Conservation (phyloP, 2,329 filamentous ascomycete genomes). For the Aurifilum marmelostoma region DNA sequence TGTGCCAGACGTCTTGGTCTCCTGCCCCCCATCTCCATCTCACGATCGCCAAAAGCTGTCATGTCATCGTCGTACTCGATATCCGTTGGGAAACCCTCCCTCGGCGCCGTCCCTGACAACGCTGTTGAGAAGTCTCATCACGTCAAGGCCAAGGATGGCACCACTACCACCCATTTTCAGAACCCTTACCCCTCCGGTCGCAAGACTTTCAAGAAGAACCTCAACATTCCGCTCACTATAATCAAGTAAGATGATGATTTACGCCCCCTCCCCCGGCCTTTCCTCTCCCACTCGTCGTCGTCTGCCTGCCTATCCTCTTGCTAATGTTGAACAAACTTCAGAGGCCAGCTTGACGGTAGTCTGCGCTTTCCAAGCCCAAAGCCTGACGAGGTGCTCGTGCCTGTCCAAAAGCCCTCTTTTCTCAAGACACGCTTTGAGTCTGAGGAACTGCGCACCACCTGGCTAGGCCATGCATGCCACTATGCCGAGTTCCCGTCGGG, state of each 20-base stretch:
- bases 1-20: not conserved
- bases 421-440: constrained; percentile 60
- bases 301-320: not conserved
- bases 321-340: constrained; percentile 10
- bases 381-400: constrained; percentile 59
- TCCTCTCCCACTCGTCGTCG: too few relatives aligned
- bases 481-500: constrained; percentile 88
- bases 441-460: constrained; percentile 76
- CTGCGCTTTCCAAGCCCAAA: constrained; percentile 61
- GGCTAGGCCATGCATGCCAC: constrained; percentile 95
- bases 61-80: constrained; percentile 32
- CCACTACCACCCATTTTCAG: constrained; percentile 47
- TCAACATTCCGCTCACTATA: constrained; percentile 38
- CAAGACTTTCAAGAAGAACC: constrained; percentile 23
- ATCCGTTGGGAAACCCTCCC: constrained; percentile 41
- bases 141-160: constrained; percentile 45
- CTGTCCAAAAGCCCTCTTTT: constrained; percentile 69
- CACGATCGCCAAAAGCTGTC: constrained; percentile 9
- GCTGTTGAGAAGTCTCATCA: constrained; percentile 54
- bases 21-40: not conserved
- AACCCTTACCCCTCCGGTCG: constrained; percentile 56
- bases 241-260: constrained; percentile 40
- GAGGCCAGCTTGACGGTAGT: constrained; percentile 39
- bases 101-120: constrained; percentile 44
- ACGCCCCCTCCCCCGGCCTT: too few relatives aligned